Percentiles rank a stretch among this genome's conserved stretches.
These are phyloP conservation scores for Aspergillus candidus DNA, from an alignment of 2,329 filamentous ascomycete genomes.

Conservation along the genomic window DNA sequence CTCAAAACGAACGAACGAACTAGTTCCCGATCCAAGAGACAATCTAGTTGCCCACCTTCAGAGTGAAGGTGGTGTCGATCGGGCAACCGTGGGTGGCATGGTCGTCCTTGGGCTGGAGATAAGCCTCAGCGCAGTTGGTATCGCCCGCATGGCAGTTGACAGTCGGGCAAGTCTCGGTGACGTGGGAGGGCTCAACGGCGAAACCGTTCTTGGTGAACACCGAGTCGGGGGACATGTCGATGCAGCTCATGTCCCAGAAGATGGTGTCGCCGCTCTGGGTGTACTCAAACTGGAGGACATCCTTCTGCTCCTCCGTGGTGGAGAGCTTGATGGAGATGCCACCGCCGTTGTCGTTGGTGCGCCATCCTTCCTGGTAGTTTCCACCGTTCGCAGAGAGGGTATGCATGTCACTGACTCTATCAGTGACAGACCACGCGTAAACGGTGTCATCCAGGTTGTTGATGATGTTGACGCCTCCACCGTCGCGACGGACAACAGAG, in stretches of 20 bases:
- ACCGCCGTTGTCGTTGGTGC: constrained; percentile 33
- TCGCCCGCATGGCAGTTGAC: constrained; percentile 34
- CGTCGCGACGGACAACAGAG: constrained; percentile 18
- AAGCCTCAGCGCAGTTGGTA: constrained; percentile 31
- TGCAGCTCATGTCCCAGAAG: constrained; percentile 35
- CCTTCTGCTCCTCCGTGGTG: constrained; percentile 22
- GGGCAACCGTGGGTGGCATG: constrained; percentile 38
- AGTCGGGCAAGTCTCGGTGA: constrained; percentile 23
- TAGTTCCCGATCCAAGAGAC: constrained; percentile 3
- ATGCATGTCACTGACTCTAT: constrained; percentile 29
- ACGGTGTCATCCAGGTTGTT: constrained; percentile 34
- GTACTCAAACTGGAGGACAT: constrained; percentile 41
- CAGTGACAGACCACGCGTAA: constrained; percentile 38
- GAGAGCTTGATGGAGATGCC: constrained; percentile 41
- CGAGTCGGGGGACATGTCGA: constrained; percentile 26
- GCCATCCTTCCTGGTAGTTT: constrained; percentile 30
- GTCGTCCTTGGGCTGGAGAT: constrained; percentile 36
- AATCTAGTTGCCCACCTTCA: constrained; percentile 28
- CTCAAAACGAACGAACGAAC: constrained; percentile 6
- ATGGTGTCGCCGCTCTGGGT: constrained; percentile 25
- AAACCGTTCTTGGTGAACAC: constrained; percentile 32
- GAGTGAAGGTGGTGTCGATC: constrained; percentile 26
- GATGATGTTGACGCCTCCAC: constrained; percentile 31
- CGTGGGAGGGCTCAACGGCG: constrained; percentile 26
- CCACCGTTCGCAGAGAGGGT: constrained; percentile 29